Percentiles rank a stretch among this genome's conserved stretches.
Conservation (phyloP, 106 monocot species). For the Allium fistulosum region DNA sequence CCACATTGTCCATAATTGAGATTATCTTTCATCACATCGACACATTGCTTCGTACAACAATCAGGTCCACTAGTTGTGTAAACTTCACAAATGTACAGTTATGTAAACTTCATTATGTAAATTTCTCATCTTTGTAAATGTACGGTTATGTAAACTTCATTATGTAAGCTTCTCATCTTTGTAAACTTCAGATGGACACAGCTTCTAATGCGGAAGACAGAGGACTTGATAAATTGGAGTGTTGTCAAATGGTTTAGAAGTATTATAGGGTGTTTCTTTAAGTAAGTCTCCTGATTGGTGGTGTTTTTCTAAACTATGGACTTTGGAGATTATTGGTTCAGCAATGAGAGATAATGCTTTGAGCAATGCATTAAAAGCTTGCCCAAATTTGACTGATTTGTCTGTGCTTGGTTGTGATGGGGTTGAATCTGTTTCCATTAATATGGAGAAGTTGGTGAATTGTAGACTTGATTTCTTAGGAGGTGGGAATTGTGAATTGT, state of each 20-base stretch:
- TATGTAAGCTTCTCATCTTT: too few species aligned
- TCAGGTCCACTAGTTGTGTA: too few species aligned
- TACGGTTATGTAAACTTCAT: too few species aligned
- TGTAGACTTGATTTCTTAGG: slow-evolving; percentile 86
- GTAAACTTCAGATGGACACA: slow-evolving; percentile 54
- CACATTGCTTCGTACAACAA: too few species aligned
- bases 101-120: too few species aligned
- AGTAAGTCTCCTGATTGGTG: slow-evolving; percentile 54
- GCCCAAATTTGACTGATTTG: slow-evolving; percentile 67
- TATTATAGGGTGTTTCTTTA: slow-evolving; percentile 72
- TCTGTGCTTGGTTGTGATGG: slow-evolving; percentile 88
- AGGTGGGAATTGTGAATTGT: slow-evolving; percentile 30
- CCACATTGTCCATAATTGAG: too few species aligned
- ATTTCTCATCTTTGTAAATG: too few species aligned
- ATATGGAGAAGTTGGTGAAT: slow-evolving; percentile 45
- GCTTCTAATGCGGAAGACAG: slow-evolving; percentile 8
- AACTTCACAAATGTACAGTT: too few species aligned
- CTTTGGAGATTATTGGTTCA: slow-evolving; percentile 68
- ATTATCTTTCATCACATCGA: too few species aligned
- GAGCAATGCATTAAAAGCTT: slow-evolving; percentile 39
- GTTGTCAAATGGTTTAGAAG: slow-evolving; percentile 38
- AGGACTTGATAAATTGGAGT: slow-evolving; percentile 38
- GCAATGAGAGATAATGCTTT: slow-evolving; percentile 41
- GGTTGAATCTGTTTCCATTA: slow-evolving; percentile 28
- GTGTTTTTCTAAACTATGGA: slow-evolving; percentile 19